These are phyloP conservation scores for Debaryomyces tyrocola DNA, from an alignment of 805 yeast genomes.

Conservation along the genomic window DNA sequence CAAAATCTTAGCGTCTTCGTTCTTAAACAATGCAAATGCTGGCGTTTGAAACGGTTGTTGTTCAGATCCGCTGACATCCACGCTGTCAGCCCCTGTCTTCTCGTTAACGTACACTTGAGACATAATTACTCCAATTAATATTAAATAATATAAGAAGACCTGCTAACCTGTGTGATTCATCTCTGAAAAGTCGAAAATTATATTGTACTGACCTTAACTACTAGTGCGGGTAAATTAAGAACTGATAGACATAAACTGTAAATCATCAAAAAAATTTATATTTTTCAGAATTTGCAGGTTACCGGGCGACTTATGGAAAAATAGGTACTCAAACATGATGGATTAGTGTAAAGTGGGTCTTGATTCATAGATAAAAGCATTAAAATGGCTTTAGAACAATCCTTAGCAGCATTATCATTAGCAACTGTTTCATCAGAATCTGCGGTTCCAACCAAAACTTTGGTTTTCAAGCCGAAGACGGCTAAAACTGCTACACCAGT, in stretches of 20 bases:
- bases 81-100: constrained; percentile 62
- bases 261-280: background rate
- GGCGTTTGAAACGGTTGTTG: constrained; percentile 74
- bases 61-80: constrained; percentile 61
- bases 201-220: background rate
- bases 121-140: constrained; percentile 18
- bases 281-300: background rate
- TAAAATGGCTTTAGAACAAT: constrained; percentile 64
- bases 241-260: background rate
- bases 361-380: background rate
- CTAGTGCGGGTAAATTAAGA: background rate
- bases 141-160: no score
- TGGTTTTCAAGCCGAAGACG: constrained; percentile 90
- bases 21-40: constrained; percentile 69
- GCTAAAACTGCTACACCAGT: constrained; percentile 76
- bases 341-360: background rate
- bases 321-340: background rate
- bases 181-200: background rate
- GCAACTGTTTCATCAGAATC: constrained; percentile 52
- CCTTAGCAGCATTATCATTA: constrained; percentile 65
- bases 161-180: no score
- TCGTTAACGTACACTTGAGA: constrained; percentile 70
- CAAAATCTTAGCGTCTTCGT: constrained; percentile 55
- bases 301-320: background rate
- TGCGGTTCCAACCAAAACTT: constrained; percentile 62